Evolutionary conservation across 192 early-diverging fungal species (phyloP), one percentile per base, ranked within the genome.

Genomic region (Glomus cerebriforme): DNA sequence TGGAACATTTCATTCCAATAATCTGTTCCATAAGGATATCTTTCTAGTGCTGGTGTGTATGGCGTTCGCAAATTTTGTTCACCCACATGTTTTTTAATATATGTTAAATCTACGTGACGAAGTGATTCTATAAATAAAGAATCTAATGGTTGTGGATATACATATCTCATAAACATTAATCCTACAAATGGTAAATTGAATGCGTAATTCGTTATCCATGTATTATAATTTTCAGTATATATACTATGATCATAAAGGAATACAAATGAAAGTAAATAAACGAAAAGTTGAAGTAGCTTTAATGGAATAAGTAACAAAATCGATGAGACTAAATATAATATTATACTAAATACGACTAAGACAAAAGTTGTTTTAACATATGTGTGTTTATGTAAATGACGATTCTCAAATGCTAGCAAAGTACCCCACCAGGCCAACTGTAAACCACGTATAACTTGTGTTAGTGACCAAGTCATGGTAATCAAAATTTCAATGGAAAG

Each of bases 131-230:
- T 79, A 77, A 91, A 91, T 31, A 91, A 81, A 58, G 85, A 83
- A 76, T 91, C 89, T 35, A 91, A 73, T 45, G 88, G 86, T 60
- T 87, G 81, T 13, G 89, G 85, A 66, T 91, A 90, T n/a, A 91
- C 19, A 62, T 89, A 89, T 26, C 88, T 80, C 78, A 91, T 80
- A 77, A 89, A 88, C 37, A 91, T 49, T 19, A 91, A 64, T 1
- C 85, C 87, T 2, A 86, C 45, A 43, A 91, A 80, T 0, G 90
- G 90, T 47, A 78, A 54, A 78, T 78, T 78, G 6, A 78, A 78
- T 32, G 67, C 76, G 6, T 59, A 67, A 34, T 78, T 78, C 22
- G 64, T 47, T 7, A 67, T 9, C 58, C 58, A 78, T 22, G 13
- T 19, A 32, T 64, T 49, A 76, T 32, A 35, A 45, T 49, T 67